Conservation (phyloP, 306 rosid species). For the Prunus mira region DNA sequence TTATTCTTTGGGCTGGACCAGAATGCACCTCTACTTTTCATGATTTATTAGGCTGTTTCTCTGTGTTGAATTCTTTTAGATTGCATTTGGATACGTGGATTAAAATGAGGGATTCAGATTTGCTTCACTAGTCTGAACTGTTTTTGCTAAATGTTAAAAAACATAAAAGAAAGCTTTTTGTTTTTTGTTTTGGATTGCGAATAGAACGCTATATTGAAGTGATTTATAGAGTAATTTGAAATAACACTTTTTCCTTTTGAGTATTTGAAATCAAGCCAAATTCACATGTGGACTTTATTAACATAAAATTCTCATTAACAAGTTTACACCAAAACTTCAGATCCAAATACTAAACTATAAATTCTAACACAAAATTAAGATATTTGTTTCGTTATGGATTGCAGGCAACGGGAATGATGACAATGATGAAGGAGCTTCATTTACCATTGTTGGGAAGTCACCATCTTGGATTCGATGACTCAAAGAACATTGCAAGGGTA, state of each 20-base stretch:
- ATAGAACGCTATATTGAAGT: background rate
- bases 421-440: conserved; percentile 82
- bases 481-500: conserved; percentile 80
- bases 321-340: background rate
- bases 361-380: background rate
- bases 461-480: conserved; percentile 96
- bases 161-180: background rate
- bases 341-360: background rate
- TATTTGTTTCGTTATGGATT: conserved; percentile 27
- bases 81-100: background rate
- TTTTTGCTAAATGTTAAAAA: background rate
- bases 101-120: background rate
- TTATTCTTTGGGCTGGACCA: background rate
- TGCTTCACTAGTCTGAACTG: background rate
- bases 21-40: background rate
- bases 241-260: background rate
- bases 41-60: background rate
- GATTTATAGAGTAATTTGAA: background rate
- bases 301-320: background rate
- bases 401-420: conserved; percentile 88
- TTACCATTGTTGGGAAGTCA: conserved; percentile 81
- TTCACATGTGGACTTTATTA: background rate
- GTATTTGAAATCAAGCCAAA: background rate
- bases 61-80: background rate
- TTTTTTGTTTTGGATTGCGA: background rate